phyloP scores from a whole-genome alignment of 208 protist genomes.

The Trypanosoma mega region DNA sequence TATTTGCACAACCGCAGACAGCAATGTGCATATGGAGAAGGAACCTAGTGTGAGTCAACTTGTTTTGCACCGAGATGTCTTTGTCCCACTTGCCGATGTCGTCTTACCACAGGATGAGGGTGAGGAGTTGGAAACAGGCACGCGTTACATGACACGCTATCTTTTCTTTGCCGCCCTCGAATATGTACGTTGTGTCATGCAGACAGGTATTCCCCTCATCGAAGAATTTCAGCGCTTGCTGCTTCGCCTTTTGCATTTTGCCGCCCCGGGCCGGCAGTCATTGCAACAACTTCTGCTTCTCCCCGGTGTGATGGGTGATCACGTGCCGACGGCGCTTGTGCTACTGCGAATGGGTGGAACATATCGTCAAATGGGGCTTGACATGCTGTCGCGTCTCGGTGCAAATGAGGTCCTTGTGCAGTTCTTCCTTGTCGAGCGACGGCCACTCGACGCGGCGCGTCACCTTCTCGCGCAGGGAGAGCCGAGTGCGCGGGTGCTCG shows the following conservation, averaged over 20 bases:
- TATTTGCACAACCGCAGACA: not conserved
- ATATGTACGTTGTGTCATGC: constrained; percentile 29
- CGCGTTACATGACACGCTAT: constrained; percentile 19
- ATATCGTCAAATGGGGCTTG: constrained; percentile 21
- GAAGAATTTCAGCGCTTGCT: constrained; percentile 22
- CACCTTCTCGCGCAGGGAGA: not conserved
- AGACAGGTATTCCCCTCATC: constrained; percentile 6
- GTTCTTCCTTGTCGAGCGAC: constrained; percentile 11
- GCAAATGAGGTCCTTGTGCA: constrained; percentile 10
- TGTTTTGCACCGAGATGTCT: not conserved
- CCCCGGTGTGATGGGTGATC: constrained; percentile 15
- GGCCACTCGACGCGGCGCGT: constrained; percentile 6
- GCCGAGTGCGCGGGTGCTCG: constrained; percentile 4
- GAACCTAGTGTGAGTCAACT: not conserved
- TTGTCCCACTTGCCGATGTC: not conserved
- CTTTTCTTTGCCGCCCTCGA: constrained; percentile 28
- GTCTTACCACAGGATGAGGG: not conserved
- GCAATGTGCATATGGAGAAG: not conserved
- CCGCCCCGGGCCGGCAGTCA: not conserved
- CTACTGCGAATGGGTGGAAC: constrained; percentile 17
- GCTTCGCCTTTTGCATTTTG: constrained; percentile 15
- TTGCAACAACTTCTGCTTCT: constrained; percentile 16
- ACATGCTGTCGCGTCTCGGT: constrained; percentile 23
- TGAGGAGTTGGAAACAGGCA: not conserved
- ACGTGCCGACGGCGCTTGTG: constrained; percentile 19